Base-by-base conservation (phyloP, 148 eudicot species). In the Heliamphora exappendiculata region DNA sequence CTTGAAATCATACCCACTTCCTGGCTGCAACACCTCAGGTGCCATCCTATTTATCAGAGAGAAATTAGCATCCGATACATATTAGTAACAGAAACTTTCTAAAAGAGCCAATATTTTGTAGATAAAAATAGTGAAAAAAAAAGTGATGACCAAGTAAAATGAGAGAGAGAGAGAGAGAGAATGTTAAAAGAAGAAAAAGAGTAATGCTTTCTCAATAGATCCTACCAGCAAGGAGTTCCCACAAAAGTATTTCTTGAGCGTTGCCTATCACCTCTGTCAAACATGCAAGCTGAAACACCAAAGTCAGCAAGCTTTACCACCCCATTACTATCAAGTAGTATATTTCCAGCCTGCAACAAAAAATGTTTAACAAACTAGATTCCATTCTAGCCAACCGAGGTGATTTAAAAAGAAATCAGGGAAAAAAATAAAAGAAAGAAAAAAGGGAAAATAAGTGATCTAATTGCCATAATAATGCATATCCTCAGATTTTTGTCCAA, bases 241-340 rank as follows among this genome's bases (percentile, higher is more conserved):
- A 91, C 98, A 83, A 95, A 95, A 14, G 99, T 95, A 82, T 95
- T 95, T 83, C 99, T 88, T 20, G 99, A 86, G 14, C 98, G 89
- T 70, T 88, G 96, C 72, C 99, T 88, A 84, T 95, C 97, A 69
- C 99, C 97, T 80, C 72, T 89, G 75, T 95, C 99, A 83, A 93
- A 95, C 97, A 95, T 91, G 87, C 96, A 88, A 65, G 99, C 98
- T 62, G 99, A 91, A 75, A 95, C 99, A 81, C 99, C 99, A 83
- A 95, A 95, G 85, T 95, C 97, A 53, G 89, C 98, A 79, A 95
- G 91, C 84, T 95, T 95, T 74, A 95, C 89, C 65, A 75, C 87
- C 49, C 99, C 98, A 83, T 85, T 85, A 72, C 80, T 86, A 79
- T 93, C 94, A 79, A 95, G 87, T 59, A 95, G 80, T 76, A 95